Evolutionary conservation across 192 early-diverging fungal genomes (phyloP).

Genomic region (Phlyctochytrium bullatum): DNA sequence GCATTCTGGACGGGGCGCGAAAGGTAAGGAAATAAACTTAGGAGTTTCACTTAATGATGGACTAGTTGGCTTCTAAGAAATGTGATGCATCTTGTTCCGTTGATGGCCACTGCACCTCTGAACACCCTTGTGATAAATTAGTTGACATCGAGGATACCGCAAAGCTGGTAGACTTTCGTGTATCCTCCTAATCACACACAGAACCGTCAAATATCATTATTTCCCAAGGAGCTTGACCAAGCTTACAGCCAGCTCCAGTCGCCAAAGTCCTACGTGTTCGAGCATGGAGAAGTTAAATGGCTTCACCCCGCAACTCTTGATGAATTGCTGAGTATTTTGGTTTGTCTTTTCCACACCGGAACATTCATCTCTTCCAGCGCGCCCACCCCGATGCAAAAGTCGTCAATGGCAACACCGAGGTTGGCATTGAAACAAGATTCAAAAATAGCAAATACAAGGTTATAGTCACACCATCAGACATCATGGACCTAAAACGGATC

Average conservation of each 20-base stretch:
- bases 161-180: no score
- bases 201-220: constrained; percentile 9
- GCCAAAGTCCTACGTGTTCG: constrained; percentile 49
- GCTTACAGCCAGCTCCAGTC: constrained; percentile 9
- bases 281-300: constrained; percentile 51
- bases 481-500: constrained; percentile 63
- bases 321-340: constrained; percentile 26
- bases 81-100: background rate
- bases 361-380: constrained; percentile 28
- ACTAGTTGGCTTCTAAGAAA: constrained; percentile 10
- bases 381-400: constrained; percentile 69
- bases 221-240: constrained; percentile 26
- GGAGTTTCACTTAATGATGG: constrained; percentile 15
- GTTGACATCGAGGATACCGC: constrained; percentile 37
- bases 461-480: constrained; percentile 65
- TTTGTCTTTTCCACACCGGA: constrained; percentile 4
- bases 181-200: constrained; percentile 15
- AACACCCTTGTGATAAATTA: constrained; percentile 6
- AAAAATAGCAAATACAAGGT: constrained; percentile 65
- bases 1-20: constrained; percentile 83
- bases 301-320: constrained; percentile 38
- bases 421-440: constrained; percentile 77
- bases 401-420: constrained; percentile 78
- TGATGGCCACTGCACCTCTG: constrained; percentile 4
- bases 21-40: constrained; percentile 32